Conservation (phyloP, 345 rosid genomes). For the Salix suchowensis region DNA sequence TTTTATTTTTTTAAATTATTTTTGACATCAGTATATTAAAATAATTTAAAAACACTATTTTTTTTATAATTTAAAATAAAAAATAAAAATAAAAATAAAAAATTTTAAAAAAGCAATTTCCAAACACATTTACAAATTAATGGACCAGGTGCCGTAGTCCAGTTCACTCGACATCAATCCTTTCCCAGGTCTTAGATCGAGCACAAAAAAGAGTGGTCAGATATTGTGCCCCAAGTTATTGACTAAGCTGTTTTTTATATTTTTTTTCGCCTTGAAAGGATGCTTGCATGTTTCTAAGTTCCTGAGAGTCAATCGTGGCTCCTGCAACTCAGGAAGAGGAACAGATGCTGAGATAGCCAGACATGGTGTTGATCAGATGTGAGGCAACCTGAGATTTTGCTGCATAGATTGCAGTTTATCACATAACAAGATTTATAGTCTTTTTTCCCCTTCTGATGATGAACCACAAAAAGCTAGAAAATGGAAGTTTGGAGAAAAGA, state of each 20-base stretch:
- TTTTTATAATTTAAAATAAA: no score
- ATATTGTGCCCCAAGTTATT: no score
- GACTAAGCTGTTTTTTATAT: not conserved
- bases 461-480: not conserved
- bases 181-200: not conserved
- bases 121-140: no score
- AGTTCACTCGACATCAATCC: not conserved
- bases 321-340: not conserved
- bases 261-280: not conserved
- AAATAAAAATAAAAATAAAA: no score
- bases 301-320: not conserved
- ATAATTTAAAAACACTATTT: no score
- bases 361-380: not conserved
- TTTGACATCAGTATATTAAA: no score
- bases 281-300: not conserved
- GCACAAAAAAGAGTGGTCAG: not conserved
- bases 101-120: no score
- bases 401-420: no score
- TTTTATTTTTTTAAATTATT: no score
- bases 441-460: not conserved
- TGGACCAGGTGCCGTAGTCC: no score
- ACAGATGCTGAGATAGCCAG: not conserved
- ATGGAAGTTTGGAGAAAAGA: not conserved
- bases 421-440: not conserved
- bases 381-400: not conserved